Evolutionary conservation across 768 basidiomycete genomes (phyloP).

Genomic region (Lyophyllum decastes): DNA sequence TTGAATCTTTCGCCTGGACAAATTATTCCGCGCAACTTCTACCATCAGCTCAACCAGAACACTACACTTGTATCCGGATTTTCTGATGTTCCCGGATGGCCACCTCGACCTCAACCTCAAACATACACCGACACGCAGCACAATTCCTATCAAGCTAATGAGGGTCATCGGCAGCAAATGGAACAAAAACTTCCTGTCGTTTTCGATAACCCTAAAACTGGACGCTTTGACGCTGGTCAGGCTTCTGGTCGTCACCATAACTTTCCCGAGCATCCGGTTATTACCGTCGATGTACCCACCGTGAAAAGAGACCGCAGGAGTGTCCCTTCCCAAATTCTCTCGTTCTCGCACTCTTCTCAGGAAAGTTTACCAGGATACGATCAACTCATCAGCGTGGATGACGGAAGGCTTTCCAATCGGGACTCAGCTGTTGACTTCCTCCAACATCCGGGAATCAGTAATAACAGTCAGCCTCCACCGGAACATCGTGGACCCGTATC

Average conservation of each 20-base stretch:
- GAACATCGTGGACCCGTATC: conserved; percentile 9
- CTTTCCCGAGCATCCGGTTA: conserved; percentile 13
- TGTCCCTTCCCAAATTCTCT: background rate
- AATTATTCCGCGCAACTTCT: conserved; percentile 44
- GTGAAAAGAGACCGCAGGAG: background rate
- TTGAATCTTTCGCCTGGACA: conserved; percentile 58
- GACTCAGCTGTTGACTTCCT: conserved; percentile 2
- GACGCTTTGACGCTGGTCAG: conserved; percentile 1
- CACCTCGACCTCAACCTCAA: conserved; percentile 8
- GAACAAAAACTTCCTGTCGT: background rate
- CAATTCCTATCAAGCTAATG: background rate
- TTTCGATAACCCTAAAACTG: background rate
- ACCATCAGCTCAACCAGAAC: conserved; percentile 7
- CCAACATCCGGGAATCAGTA: background rate
- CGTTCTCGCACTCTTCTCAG: background rate
- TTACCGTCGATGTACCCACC: conserved; percentile 1
- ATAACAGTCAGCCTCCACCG: conserved; percentile 1
- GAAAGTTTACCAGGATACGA: background rate
- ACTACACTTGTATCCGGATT: background rate
- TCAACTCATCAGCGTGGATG: background rate
- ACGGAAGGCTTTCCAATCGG: background rate
- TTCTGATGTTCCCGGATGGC: conserved; percentile 9
- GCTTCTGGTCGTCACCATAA: background rate
- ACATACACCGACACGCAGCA: background rate
- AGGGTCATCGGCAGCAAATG: background rate